Evolutionary conservation across 139 green algal genomes (phyloP), one percentile per base, ranked within the genome.

Genomic region (Tetradesmus lagerheimii): DNA sequence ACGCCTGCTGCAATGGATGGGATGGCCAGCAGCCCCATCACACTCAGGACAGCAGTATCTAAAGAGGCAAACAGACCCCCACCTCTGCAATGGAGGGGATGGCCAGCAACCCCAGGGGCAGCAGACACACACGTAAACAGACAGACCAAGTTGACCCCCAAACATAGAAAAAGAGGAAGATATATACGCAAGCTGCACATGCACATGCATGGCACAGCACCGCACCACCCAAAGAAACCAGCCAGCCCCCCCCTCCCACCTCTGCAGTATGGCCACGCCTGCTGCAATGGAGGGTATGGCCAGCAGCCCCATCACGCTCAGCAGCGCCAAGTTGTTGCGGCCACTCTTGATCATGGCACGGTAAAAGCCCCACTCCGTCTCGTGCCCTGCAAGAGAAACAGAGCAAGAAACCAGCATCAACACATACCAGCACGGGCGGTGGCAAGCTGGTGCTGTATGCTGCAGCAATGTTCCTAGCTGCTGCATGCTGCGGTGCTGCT

Each of bases 281-380:
- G 87, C 77, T 75, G 87, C 78, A 9, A 90, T 67, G 1, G 53
- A 43, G 37, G 87, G 87, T 4, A 90, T 78, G n/a, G 77, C 87
- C 53, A 90, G 37, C 27, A 90, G 78, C 5, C 87, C 87, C 75
- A 83, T 11, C 38, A 86, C 47, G 15, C 74, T 81, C 57, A 90
- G 62, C 16, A 86, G 11, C 4, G 57, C 71, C 78, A 90, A 39
- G 78, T 83, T 90, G 78, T 86, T 87, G 77, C 87, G 87, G 3
- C 87, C 87, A 27, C 78, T 37, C 14, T 71, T 67, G 15, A 86
- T 3, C 77, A 85, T 85, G 25, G 77, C 87, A 27, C 29, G 53
- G 62, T 90, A 90, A 20, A 90, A 90, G n/a, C 2, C 53, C 87
- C 35, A 43, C 87, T 90, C 87, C 37, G 53, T 90, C 53, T 90